These are phyloP conservation scores for Phytopythium kandeliae DNA, from an alignment of 352 stramenopile genomes.

Conservation along the genomic window DNA sequence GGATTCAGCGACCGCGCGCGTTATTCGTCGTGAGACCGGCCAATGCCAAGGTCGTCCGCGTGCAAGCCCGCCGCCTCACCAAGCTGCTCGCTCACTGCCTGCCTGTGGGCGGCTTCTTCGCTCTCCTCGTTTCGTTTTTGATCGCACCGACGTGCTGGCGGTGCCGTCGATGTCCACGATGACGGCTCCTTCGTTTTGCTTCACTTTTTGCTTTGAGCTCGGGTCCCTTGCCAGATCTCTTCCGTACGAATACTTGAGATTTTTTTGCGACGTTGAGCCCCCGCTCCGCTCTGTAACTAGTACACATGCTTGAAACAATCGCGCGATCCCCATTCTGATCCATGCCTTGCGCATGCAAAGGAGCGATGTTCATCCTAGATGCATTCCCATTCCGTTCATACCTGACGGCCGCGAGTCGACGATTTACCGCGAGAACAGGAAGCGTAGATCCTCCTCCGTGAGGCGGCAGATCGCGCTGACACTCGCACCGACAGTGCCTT, in stretches of 20 bases:
- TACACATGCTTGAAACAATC: no score
- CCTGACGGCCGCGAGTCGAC: neutral
- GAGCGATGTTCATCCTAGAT: no score
- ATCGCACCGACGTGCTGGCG: neutral
- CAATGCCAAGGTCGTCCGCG: no score
- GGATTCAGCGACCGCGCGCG: neutral
- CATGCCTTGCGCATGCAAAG: no score
- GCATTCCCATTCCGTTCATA: neutral
- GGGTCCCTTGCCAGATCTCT: no score
- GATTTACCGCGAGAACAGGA: conserved; percentile 79
- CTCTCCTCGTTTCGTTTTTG: conserved; percentile 3
- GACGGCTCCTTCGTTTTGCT: conserved; percentile 15
- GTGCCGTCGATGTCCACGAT: neutral
- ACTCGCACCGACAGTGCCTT: conserved; percentile 96
- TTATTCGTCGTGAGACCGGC: conserved; percentile 3
- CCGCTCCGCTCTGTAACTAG: no score
- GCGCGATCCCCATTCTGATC: no score
- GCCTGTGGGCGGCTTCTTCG: neutral
- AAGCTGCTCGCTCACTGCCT: no score
- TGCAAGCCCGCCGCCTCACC: no score
- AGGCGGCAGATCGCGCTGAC: conserved; percentile 82
- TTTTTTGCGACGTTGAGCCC: no score
- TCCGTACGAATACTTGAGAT: no score
- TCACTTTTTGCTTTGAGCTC: conserved; percentile 9
- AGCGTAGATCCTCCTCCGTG: conserved; percentile 93